Evolutionary conservation across 495 filamentous ascomycete species (phyloP).

Genomic region (Lasiosphaeria ovina): DNA sequence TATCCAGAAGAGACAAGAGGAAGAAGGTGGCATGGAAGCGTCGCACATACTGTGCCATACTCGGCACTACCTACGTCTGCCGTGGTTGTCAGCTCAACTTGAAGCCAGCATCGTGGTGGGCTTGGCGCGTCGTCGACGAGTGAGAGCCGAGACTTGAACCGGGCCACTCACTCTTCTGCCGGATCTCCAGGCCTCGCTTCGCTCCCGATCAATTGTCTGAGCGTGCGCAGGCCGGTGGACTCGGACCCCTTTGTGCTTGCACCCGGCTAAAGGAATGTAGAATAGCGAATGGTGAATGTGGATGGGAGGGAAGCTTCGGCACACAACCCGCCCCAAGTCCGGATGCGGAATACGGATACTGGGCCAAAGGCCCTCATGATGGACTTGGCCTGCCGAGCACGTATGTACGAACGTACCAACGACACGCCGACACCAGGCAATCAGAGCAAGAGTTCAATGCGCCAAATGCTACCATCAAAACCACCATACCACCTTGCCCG

Average conservation of each 20-base stretch:
- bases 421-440: not conserved
- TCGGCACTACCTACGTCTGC: too few relatives aligned
- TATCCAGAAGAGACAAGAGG: too few relatives aligned
- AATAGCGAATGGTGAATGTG: not conserved
- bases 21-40: too few relatives aligned
- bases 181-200: not conserved
- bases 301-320: not conserved
- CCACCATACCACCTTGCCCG: too few relatives aligned
- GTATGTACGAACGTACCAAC: too few relatives aligned
- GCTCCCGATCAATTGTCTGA: not conserved
- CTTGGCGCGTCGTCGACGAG: not conserved
- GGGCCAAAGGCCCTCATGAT: not conserved
- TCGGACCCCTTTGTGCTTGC: not conserved
- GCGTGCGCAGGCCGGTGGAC: not conserved
- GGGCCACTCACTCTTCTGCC: slow-evolving; percentile 1
- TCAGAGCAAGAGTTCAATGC: too few relatives aligned
- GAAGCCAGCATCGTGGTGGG: too few relatives aligned
- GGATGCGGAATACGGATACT: not conserved
- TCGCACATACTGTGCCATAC: too few relatives aligned
- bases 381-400: not conserved
- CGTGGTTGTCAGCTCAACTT: too few relatives aligned
- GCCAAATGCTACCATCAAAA: too few relatives aligned
- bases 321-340: slow-evolving; percentile 1
- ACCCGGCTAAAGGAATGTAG: not conserved
- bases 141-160: not conserved